A percentile compares a stretch with the other conserved stretches of the same genome.
phyloP scores from a whole-genome alignment of 2,329 filamentous ascomycete genomes.

The Dactylellina cionopaga region DNA sequence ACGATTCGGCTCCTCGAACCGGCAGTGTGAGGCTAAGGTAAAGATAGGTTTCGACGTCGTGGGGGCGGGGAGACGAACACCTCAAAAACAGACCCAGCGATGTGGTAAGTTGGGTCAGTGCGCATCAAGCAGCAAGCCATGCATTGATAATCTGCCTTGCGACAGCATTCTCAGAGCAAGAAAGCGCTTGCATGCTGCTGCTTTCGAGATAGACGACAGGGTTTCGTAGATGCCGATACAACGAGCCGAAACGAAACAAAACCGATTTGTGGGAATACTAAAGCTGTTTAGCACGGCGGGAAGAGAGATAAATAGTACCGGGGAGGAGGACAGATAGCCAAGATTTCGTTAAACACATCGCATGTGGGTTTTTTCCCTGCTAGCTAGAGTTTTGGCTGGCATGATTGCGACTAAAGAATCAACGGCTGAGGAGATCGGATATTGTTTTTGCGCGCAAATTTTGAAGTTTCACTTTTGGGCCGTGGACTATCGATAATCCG shows the following conservation, averaged over 20 bases:
- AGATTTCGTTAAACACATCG: background rate
- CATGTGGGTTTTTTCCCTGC: background rate
- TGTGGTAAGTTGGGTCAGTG: conserved; percentile 25
- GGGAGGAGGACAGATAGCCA: background rate
- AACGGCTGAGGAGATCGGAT: conserved; percentile 30
- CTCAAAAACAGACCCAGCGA: conserved; percentile 2
- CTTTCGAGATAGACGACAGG: background rate
- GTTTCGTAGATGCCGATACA: conserved; percentile 41
- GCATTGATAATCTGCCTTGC: background rate
- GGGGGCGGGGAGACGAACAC: background rate
- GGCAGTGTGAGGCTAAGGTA: conserved; percentile 3
- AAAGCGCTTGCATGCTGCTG: background rate
- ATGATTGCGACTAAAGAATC: background rate
- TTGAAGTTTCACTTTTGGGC: background rate
- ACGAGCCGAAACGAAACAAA: conserved; percentile 44
- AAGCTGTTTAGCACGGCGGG: background rate
- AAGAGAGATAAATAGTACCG: background rate
- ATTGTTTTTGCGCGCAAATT: background rate
- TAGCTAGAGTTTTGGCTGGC: too few species aligned
- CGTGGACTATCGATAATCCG: conserved; percentile 29
- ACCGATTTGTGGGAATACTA: too few species aligned
- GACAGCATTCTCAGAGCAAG: too few species aligned
- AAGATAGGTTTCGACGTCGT: background rate
- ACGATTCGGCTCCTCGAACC: conserved; percentile 26
- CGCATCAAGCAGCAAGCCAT: too few species aligned